phyloP scores from a whole-genome alignment of 2,329 filamentous ascomycete species.

The Epicoccum sorghinum region DNA sequence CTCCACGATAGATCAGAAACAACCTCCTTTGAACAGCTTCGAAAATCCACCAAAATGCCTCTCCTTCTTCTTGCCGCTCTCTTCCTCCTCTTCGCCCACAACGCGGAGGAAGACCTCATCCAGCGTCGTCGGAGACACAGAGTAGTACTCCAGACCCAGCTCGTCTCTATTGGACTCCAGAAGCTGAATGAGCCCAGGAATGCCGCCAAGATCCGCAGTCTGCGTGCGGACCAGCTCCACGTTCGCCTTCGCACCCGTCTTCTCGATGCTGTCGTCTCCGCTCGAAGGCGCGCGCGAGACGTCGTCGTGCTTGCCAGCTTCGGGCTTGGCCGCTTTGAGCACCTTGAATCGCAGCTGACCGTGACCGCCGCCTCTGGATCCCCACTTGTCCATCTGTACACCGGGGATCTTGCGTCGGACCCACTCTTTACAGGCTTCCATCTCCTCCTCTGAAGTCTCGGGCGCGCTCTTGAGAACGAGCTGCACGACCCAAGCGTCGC shows the following conservation, averaged over 20 bases:
- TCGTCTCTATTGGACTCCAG: constrained; percentile 73
- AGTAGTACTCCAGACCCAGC: constrained; percentile 83
- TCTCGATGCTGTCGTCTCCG: constrained; percentile 11
- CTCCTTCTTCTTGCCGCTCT: constrained; percentile 18
- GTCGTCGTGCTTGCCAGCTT: constrained; percentile 44
- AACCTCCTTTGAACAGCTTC: constrained; percentile 2
- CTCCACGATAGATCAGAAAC: neutral
- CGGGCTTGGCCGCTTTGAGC: constrained; percentile 55
- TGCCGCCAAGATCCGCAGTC: constrained; percentile 50
- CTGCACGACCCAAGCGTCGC: constrained; percentile 81
- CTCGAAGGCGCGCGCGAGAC: neutral
- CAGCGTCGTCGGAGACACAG: constrained; percentile 82
- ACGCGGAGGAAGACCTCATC: constrained; percentile 91
- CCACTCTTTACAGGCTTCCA: constrained; percentile 70
- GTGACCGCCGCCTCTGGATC: constrained; percentile 76
- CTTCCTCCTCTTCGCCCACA: constrained; percentile 74
- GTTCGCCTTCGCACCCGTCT: constrained; percentile 24
- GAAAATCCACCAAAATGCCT: neutral
- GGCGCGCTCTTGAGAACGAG: constrained; percentile 78
- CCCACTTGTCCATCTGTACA: constrained; percentile 61
- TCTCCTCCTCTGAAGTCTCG: constrained; percentile 72
- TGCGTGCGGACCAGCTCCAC: constrained; percentile 29
- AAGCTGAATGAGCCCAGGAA: constrained; percentile 72
- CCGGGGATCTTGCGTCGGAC: constrained; percentile 65
- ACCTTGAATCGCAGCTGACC: constrained; percentile 88